A percentile compares a stretch with the other conserved stretches of the same genome.
These are phyloP conservation scores for Nannochloris sp. DNA, from an alignment of 139 green algal genomes.

Conservation along the genomic window DNA sequence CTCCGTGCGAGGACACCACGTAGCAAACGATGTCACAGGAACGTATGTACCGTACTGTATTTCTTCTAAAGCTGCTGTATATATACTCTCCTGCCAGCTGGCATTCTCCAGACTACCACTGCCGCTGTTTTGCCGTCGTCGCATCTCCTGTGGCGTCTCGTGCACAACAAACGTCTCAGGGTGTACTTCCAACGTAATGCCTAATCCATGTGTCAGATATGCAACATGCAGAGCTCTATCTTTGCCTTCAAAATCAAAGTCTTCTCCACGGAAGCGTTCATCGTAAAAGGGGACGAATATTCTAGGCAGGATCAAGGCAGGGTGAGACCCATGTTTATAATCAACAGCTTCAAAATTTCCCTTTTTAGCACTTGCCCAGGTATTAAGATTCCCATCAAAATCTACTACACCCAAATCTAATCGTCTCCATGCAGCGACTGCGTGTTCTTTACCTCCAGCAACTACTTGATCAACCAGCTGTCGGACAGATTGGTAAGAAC, in stretches of 20 bases:
- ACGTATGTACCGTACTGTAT: neutral
- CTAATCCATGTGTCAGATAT: constrained; percentile 3
- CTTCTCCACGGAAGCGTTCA: constrained; percentile 42
- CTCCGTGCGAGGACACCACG: neutral
- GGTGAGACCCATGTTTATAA: constrained; percentile 36
- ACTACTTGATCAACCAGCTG: neutral
- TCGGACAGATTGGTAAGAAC: neutral
- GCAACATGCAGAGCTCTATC: constrained; percentile 23
- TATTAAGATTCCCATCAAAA: constrained; percentile 1
- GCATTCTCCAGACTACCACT: too few relatives aligned
- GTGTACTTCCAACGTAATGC: constrained; percentile 13
- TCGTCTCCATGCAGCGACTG: neutral
- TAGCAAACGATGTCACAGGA: constrained; percentile 7
- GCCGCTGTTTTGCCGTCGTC: too few relatives aligned
- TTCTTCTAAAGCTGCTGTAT: neutral
- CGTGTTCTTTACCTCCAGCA: neutral
- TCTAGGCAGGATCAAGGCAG: constrained; percentile 28
- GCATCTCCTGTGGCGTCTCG: too few relatives aligned
- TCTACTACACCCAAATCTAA: neutral
- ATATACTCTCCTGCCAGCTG: too few relatives aligned
- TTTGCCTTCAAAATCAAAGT: too few relatives aligned
- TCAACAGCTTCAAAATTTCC: constrained; percentile 26
- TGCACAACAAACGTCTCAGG: constrained; percentile 30
- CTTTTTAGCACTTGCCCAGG: neutral
- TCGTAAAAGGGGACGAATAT: constrained; percentile 36